phyloP scores from a whole-genome alignment of 208 protist genomes.

The Leishmania martiniquensis region DNA sequence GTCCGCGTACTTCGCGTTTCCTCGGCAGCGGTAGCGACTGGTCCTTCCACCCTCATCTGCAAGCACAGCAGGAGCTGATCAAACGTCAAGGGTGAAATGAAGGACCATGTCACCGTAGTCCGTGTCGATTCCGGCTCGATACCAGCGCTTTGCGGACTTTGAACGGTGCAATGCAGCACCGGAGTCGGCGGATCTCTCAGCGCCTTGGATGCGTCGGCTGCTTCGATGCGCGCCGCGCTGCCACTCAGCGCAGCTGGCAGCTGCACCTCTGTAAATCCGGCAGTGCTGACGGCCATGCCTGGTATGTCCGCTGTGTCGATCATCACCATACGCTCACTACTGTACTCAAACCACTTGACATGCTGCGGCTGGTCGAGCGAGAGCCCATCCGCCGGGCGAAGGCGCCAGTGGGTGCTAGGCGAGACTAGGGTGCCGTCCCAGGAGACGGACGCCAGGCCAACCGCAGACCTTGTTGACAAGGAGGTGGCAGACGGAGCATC shows the following conservation, averaged over 20 bases:
- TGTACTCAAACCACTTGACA: conserved; percentile 61
- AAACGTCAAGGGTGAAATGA: conserved; percentile 18
- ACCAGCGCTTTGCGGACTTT: neutral
- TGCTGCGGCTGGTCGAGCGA: neutral
- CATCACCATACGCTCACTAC: conserved; percentile 16
- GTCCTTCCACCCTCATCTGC: neutral
- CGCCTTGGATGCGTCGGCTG: neutral
- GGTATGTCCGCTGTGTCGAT: conserved; percentile 34
- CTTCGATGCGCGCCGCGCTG: neutral
- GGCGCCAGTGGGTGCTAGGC: conserved; percentile 61
- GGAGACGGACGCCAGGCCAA: conserved; percentile 15
- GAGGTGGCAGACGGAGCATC: neutral
- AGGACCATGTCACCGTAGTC: conserved; percentile 28
- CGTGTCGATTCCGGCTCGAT: neutral
- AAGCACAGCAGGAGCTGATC: conserved; percentile 26
- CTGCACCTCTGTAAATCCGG: conserved; percentile 53
- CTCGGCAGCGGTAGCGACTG: neutral
- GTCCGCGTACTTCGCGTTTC: neutral
- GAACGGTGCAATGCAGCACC: conserved; percentile 19
- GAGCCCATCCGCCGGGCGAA: conserved; percentile 25
- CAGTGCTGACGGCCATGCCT: conserved; percentile 32
- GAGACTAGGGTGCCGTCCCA: conserved; percentile 39
- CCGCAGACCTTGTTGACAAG: neutral
- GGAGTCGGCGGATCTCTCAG: neutral
- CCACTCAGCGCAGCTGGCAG: conserved; percentile 23